A percentile compares a stretch with the other conserved stretches of the same genome.
Evolutionary conservation across 768 basidiomycete species (phyloP).

Genomic region (Clitopilus hobsonii): DNA sequence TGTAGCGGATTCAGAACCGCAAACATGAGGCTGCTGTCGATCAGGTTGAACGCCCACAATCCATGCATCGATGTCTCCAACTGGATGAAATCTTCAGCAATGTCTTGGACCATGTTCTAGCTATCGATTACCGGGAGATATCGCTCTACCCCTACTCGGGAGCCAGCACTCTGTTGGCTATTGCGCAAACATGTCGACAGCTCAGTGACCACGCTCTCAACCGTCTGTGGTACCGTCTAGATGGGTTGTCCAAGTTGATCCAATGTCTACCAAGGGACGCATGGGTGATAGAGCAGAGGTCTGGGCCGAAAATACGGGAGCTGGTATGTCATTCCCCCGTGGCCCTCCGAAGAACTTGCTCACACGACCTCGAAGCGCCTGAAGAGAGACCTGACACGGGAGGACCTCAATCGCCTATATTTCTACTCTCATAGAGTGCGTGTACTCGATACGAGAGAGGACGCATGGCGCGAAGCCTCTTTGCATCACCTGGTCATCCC

Average conservation of each 20-base stretch:
- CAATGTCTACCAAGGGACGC: not conserved
- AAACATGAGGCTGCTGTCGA: too few species aligned
- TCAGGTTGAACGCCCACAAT: too few species aligned
- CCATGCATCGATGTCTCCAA: not conserved
- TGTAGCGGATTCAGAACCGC: too few species aligned
- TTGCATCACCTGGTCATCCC: not conserved
- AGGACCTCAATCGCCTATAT: not conserved
- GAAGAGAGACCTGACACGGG: not conserved
- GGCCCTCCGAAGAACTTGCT: not conserved
- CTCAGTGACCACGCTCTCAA: slow-evolving; percentile 4
- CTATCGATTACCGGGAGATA: not conserved
- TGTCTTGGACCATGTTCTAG: not conserved
- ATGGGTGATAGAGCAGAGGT: not conserved
- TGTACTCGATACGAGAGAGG: not conserved
- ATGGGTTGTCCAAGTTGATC: not conserved
- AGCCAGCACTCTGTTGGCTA: not conserved
- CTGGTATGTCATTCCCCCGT: not conserved
- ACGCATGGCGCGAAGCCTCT: not conserved
- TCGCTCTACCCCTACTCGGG: not conserved
- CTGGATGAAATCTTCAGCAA: not conserved
- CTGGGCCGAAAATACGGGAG: not conserved
- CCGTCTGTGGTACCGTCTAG: not conserved
- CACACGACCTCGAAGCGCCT: not conserved
- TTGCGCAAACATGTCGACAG: not conserved
- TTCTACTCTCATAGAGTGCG: not conserved